Evolutionary conservation across 1,284 basidiomycete species (phyloP), one percentile per base, ranked within the genome.

Genomic region (Ustilago bromivora): DNA sequence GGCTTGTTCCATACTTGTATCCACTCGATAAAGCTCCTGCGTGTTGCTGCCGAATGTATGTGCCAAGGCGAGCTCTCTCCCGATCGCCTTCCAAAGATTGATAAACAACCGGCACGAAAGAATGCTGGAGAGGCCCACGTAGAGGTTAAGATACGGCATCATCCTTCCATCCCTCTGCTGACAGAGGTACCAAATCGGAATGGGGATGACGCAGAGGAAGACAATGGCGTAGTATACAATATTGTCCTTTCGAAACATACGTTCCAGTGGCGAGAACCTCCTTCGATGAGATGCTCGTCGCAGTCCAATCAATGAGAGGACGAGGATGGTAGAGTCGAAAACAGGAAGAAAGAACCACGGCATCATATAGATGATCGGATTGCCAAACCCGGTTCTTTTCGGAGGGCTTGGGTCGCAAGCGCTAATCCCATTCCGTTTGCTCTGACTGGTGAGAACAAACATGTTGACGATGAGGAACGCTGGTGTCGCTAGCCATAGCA

Each of bases 31-130:
- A 19, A 65, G 66, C 32, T 78, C 71, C 3, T 60, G 71, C n/a
- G 64, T 55, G 3, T 69, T 59, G 64, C 57, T 67, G 12, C 63
- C 66, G 34, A 71, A 78, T 0, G 76, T 74, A 28, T 74, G 71
- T 10, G 76, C 76, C 61, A 74, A 38, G 9, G 76, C 76, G 28
- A 78, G 36, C 53, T 78, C 76, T 13, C 71, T 63, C 5, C 76
- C 76, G 32, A 78, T 78, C 15, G 76, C 76, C 61, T 78, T 78
- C 76, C 76, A 78, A 13, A 78, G 51, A 38, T 78, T 78, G 67
- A 78, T 74, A 23, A 78, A 78, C 46, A 78, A 58, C 9, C 76
- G 60, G 31, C 76, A 78, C 9, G 76, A 78, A 13, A 78, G 38
- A 43, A 74, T 64, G 54, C 76, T 78, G 38, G 76, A 73, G 0